Evolutionary conservation across 2,329 filamentous ascomycete genomes (phyloP).

Genomic region (Teratosphaeria gauchensis): DNA sequence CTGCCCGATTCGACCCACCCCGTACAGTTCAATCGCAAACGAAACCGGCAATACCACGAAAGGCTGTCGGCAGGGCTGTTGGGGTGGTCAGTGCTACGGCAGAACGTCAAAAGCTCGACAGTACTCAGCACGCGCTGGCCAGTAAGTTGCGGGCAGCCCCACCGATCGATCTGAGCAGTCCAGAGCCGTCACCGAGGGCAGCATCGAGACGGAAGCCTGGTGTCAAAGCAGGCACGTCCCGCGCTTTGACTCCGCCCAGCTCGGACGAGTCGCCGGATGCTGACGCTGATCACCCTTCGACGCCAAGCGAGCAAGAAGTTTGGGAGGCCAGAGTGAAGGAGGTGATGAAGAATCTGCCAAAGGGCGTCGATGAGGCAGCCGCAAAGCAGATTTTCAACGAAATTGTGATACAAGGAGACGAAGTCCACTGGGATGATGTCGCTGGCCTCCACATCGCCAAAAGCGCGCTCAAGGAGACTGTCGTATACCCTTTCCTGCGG

Average conservation of each 20-base stretch:
- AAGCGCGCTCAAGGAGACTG: constrained; percentile 82
- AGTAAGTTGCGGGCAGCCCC: constrained; percentile 7
- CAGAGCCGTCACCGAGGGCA: constrained; percentile 9
- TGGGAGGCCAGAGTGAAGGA: constrained; percentile 12
- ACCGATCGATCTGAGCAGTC: constrained; percentile 10
- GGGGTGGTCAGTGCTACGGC: constrained; percentile 25
- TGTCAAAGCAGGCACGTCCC: constrained; percentile 11
- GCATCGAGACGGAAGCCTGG: constrained; percentile 17
- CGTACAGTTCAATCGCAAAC: constrained; percentile 15
- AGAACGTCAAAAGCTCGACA: constrained; percentile 25
- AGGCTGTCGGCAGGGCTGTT: constrained; percentile 23
- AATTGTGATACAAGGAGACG: constrained; percentile 86
- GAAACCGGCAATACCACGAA: constrained; percentile 23
- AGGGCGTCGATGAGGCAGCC: constrained; percentile 69
- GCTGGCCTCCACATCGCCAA: constrained; percentile 87
- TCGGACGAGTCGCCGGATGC: constrained; percentile 34
- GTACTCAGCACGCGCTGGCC: constrained; percentile 13
- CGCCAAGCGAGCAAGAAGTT: constrained; percentile 19
- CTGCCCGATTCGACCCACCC: constrained; percentile 9
- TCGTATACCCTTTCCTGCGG: constrained; percentile 91
- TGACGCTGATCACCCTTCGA: constrained; percentile 29
- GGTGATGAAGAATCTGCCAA: constrained; percentile 68
- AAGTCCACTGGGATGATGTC: constrained; percentile 90
- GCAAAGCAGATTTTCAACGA: constrained; percentile 93
- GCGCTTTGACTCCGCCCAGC: constrained; percentile 36